phyloP scores from a whole-genome alignment of 768 basidiomycete genomes.

The Daedaleopsis nitida region DNA sequence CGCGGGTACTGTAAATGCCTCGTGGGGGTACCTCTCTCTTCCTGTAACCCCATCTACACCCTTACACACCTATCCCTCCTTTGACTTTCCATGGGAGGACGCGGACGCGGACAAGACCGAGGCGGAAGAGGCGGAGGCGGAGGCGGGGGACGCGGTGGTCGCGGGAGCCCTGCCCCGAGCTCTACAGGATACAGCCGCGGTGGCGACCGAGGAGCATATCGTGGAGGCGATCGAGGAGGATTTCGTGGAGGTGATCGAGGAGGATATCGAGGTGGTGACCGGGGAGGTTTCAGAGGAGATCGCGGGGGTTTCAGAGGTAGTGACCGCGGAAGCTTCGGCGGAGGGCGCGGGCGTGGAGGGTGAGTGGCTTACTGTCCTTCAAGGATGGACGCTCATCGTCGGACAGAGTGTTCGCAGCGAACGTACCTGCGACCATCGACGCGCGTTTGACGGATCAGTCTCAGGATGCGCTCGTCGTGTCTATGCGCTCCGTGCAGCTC shows the following conservation, averaged over 20 bases:
- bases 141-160: constrained; percentile 34
- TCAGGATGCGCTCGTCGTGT: constrained; percentile 45
- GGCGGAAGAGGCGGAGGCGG: constrained; percentile 30
- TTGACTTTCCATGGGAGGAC: constrained; percentile 3
- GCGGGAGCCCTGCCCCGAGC: not conserved
- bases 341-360: constrained; percentile 40
- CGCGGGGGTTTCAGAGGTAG: constrained; percentile 29
- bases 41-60: not conserved
- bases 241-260: constrained; percentile 28
- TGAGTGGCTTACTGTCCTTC: constrained; percentile 25
- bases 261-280: constrained; percentile 29
- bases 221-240: constrained; percentile 28
- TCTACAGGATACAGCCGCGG: constrained; percentile 20
- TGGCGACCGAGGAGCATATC: constrained; percentile 16
- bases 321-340: constrained; percentile 25
- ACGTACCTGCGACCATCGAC: constrained; percentile 49
- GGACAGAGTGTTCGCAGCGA: constrained; percentile 43
- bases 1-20: too few relatives aligned
- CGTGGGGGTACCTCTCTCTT: not conserved
- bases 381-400: not conserved
- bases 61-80: not conserved
- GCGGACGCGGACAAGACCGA: constrained; percentile 16
- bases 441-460: constrained; percentile 48
- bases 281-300: constrained; percentile 22
- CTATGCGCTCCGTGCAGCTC: constrained; percentile 33